Evolutionary conservation across 2,329 filamentous ascomycete species (phyloP).

Genomic region (Cladosporium sp.): DNA sequence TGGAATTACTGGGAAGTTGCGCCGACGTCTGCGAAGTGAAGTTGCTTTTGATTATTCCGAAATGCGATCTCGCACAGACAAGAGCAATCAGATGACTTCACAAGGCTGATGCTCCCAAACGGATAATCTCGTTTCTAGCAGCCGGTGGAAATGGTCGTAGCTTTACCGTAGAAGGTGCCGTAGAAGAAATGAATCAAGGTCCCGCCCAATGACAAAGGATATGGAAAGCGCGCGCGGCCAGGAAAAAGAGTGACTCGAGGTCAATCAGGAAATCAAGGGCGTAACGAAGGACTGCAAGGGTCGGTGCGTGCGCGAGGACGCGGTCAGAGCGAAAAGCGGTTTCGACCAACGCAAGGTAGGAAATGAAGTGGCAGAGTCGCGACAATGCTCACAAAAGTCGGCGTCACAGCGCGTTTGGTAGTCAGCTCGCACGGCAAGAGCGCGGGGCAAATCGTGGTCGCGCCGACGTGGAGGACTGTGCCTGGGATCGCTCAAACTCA

Average conservation of each 20-base stretch:
- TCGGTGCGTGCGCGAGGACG: constrained; percentile 3
- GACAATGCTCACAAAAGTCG: constrained; percentile 13
- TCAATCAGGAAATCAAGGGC: constrained; percentile 27
- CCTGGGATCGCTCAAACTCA: constrained; percentile 18
- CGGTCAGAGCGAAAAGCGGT: constrained; percentile 10
- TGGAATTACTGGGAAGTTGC: constrained; percentile 6
- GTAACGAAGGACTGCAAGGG: constrained; percentile 22
- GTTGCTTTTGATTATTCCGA: constrained; percentile 15
- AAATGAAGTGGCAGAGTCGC: constrained; percentile 17
- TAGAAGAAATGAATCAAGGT: constrained; percentile 20
- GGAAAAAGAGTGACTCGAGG: constrained; percentile 25
- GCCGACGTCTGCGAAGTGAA: constrained; percentile 11
- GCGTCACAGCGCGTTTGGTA: constrained; percentile 17
- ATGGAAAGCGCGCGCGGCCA: constrained; percentile 14
- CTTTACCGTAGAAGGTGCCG: constrained; percentile 21
- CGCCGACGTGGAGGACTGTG: constrained; percentile 9
- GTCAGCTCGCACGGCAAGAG: constrained; percentile 14
- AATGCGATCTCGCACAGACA: constrained; percentile 16
- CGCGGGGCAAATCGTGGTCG: constrained; percentile 18
- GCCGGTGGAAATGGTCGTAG: constrained; percentile 10
- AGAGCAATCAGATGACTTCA: constrained; percentile 8
- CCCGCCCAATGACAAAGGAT: constrained; percentile 15
- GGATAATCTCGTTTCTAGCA: constrained; percentile 13
- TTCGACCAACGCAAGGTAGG: constrained; percentile 15
- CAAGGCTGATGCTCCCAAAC: background rate